phyloP scores from a whole-genome alignment of 768 basidiomycete species.

The Gelatoporia subvermispora region DNA sequence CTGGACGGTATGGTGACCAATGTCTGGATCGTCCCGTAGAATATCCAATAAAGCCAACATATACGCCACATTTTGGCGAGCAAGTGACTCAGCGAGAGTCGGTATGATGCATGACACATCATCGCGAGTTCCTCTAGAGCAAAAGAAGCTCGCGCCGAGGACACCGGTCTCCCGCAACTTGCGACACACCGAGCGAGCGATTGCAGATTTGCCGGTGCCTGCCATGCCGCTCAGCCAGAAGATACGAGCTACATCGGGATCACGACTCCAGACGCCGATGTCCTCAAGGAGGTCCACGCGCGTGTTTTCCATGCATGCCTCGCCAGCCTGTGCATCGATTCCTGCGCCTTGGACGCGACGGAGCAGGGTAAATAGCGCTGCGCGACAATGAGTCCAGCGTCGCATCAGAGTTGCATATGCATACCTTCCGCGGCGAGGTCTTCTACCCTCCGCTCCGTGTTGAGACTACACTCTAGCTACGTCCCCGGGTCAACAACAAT shows the following conservation, averaged over 20 bases:
- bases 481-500: too few species aligned
- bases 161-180: slow-evolving; percentile 10
- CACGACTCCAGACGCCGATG: not conserved
- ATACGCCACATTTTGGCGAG: slow-evolving; percentile 9
- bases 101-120: slow-evolving; percentile 2
- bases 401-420: too few species aligned
- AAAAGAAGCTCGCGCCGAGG: slow-evolving; percentile 32
- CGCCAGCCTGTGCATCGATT: too few species aligned
- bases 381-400: too few species aligned
- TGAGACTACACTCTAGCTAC: too few species aligned
- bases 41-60: slow-evolving; percentile 20
- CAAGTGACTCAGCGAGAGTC: slow-evolving; percentile 20
- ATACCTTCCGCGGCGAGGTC: too few species aligned
- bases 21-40: slow-evolving; percentile 5
- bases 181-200: slow-evolving; percentile 29
- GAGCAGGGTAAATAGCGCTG: too few species aligned
- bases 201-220: slow-evolving; percentile 34
- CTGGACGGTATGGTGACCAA: not conserved
- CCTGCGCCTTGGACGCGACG: too few species aligned
- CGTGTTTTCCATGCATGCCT: not conserved
- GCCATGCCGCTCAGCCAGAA: slow-evolving; percentile 22
- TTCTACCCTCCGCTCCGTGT: too few species aligned
- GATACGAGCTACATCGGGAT: not conserved
- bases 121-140: slow-evolving; percentile 15
- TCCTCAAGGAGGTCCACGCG: not conserved